A percentile compares a stretch with the other conserved stretches of the same genome.
These are phyloP conservation scores for Boletus sp. DNA, from an alignment of 768 basidiomycete species.

Conservation along the genomic window DNA sequence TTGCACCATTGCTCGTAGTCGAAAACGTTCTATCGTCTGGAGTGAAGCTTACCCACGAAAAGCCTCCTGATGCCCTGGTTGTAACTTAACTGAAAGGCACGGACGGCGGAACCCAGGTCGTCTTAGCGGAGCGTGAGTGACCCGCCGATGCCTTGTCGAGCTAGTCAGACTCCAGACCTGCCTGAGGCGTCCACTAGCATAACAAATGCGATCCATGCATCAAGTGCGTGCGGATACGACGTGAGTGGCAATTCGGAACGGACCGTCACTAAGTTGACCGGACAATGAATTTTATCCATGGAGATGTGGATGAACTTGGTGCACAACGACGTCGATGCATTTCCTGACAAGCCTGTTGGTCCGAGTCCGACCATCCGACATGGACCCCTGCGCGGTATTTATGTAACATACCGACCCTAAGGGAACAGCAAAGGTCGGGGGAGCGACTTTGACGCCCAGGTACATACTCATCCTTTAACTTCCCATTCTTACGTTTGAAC, in stretches of 20 bases:
- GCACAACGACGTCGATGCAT: conserved; percentile 90
- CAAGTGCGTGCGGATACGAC: background rate
- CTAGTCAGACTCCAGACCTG: conserved; percentile 92
- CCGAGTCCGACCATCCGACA: no score
- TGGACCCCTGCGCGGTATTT: no score
- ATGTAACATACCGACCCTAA: no score
- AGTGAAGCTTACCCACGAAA: conserved; percentile 86
- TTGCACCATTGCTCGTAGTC: conserved; percentile 94
- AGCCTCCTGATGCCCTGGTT: conserved; percentile 88
- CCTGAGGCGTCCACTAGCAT: conserved; percentile 94
- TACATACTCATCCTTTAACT: background rate
- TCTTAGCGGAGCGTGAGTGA: conserved; percentile 99
- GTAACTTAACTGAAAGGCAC: conserved; percentile 87
- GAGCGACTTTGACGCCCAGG: no score
- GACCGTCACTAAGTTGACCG: conserved; percentile 93
- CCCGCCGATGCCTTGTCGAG: conserved; percentile 93
- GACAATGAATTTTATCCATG: conserved; percentile 97
- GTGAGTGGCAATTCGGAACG: conserved; percentile 32
- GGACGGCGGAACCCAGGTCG: conserved; percentile 90
- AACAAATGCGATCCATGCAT: conserved; percentile 1
- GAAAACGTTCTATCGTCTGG: conserved; percentile 91
- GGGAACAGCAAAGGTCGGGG: no score
- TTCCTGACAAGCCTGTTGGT: no score
- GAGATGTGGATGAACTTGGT: conserved; percentile 98
- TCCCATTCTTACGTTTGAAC: background rate